These are phyloP conservation scores for Diplosphaera chodatii DNA, from an alignment of 139 green algal species.

Conservation along the genomic window DNA sequence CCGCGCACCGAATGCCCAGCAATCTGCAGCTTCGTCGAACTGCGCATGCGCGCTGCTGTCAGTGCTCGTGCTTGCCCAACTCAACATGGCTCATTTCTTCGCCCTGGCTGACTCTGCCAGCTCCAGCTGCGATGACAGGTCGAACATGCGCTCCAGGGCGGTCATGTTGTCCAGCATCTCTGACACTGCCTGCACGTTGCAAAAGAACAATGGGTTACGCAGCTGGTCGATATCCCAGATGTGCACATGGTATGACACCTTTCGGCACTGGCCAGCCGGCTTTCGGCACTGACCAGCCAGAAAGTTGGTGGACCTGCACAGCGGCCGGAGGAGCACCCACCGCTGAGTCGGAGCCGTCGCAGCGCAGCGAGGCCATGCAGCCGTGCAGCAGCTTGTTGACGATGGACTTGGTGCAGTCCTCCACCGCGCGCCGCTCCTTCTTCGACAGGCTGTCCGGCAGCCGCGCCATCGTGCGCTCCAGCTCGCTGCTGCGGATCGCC, in stretches of 20 bases:
- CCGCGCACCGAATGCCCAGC: no score
- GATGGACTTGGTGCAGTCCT: conserved; percentile 91
- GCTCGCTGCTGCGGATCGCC: conserved; percentile 76
- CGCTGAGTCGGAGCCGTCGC: conserved; percentile 79
- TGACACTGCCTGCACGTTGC: not conserved
- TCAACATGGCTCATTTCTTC: no score
- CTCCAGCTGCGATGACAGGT: conserved; percentile 40
- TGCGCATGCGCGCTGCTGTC: no score
- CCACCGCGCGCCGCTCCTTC: conserved; percentile 91
- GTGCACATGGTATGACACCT: no score
- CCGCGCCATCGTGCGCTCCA: conserved; percentile 88
- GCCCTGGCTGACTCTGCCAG: not conserved
- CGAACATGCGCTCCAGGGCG: conserved; percentile 98
- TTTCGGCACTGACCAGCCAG: not conserved
- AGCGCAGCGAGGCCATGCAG: conserved; percentile 94
- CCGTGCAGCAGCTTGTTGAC: conserved; percentile 99
- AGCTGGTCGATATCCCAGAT: no score
- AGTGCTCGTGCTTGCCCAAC: no score
- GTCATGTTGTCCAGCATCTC: conserved; percentile 98
- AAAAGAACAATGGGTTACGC: no score
- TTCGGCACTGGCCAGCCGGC: no score
- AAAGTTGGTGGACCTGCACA: not conserved
- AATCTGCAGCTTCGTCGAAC: no score
- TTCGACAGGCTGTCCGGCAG: conserved; percentile 90
- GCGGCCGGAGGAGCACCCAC: not conserved